Base-by-base conservation (phyloP, 1,284 basidiomycete species). In the Boletellus deceptivus region DNA sequence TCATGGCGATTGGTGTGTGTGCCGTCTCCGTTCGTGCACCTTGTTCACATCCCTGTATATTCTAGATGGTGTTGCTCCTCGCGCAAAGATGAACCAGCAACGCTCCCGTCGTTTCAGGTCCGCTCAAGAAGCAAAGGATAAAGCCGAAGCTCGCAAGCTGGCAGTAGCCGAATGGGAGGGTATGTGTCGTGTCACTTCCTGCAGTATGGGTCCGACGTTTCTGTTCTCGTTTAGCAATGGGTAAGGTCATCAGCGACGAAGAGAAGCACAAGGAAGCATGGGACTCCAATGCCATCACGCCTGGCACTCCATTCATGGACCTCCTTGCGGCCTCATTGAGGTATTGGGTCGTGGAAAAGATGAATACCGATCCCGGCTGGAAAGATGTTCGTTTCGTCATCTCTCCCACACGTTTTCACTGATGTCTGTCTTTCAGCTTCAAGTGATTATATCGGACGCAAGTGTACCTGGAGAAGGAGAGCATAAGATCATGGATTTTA, bases 401-500 rank as follows among this genome's bases (percentile, higher is more conserved):
- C 4, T 8, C 10, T 18, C 33, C 0, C 31, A 24, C 22, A 2
- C 20, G 27, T 27, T 29, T 44, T 44, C 46, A 14, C 24, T 54
- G 52, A 10, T 38, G 3, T 44, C 36, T 47, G 43, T 46, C 42
- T 51, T 35, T 31, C 59, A 93, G 89, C 78, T 98, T 37, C 86
- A 98, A 77, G 91, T 99, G 56, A 87, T 99, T 58, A 93, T 99
- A 55, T 99, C 97, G 3, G 97, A 99, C 62, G 93, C 96, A 2
- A 89, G 90, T 50, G 97, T 99, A 10, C 96, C 96, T 2, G 96
- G 96, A 58, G 97, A 99, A 72, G 97, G 97, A 66, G 97, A 99
- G 71, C 97, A 99, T 75, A 99, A 99, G 76, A 98, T 99, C 60
- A 98, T 99, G 93, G 97, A 99, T 67, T 98, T 85, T 70, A 97